Conservation (phyloP, 495 filamentous ascomycete species). For the Penicillium samsonianum region DNA sequence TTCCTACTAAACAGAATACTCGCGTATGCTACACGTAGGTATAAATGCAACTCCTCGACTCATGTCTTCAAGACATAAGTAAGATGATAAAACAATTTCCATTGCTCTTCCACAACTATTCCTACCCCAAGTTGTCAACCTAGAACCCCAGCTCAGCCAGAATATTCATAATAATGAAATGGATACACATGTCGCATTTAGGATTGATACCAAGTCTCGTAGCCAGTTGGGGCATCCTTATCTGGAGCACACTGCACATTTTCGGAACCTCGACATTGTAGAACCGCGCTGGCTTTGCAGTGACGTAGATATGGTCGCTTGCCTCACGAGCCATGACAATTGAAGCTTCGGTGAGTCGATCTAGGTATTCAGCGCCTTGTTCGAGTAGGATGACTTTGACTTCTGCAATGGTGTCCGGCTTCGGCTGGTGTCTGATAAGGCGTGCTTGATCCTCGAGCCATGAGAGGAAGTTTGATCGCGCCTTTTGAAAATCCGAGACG, state of each 20-base stretch:
- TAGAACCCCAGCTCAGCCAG: not conserved
- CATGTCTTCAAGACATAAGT: too few species aligned
- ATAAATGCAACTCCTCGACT: too few species aligned
- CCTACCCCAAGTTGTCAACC: not conserved
- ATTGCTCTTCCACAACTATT: not conserved
- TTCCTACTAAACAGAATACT: too few species aligned
- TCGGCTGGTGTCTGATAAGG: not conserved
- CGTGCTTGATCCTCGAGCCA: not conserved
- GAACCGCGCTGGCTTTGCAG: not conserved
- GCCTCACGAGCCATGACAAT: not conserved
- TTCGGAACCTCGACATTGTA: not conserved
- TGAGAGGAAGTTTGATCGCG: not conserved
- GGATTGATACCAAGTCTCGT: not conserved
- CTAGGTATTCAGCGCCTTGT: not conserved
- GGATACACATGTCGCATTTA: conserved; percentile 4
- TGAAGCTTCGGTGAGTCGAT: not conserved
- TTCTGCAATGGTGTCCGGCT: not conserved
- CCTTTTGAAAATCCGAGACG: not conserved
- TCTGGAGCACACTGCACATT: not conserved
- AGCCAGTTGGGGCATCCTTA: not conserved
- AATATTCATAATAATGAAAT: conserved; percentile 1
- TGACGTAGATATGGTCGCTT: not conserved
- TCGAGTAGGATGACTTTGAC: not conserved
- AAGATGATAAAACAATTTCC: not conserved
- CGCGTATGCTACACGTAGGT: too few species aligned